Percentiles rank a stretch among this genome's conserved stretches.
Evolutionary conservation across 805 yeast genomes (phyloP).

Genomic region (Clavispora fructus): DNA sequence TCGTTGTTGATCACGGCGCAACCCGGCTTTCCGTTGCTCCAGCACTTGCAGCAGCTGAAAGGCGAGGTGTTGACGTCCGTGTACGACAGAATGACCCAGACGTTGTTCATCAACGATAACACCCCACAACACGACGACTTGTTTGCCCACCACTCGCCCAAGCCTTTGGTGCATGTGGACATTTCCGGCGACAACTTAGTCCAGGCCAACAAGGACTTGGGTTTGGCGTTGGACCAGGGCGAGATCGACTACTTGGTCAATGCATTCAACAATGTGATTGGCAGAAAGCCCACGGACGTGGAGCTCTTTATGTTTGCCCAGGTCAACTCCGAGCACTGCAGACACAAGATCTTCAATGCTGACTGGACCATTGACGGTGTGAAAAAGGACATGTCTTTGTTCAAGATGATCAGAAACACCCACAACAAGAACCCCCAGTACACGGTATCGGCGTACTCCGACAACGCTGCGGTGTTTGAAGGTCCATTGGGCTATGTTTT

Average conservation of each 20-base stretch:
- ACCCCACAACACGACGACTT: conserved; percentile 67
- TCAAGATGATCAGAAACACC: conserved; percentile 94
- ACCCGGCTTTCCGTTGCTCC: conserved; percentile 63
- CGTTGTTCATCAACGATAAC: conserved; percentile 46
- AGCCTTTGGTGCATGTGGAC: conserved; percentile 75
- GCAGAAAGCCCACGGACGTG: conserved; percentile 94
- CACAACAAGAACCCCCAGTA: conserved; percentile 72
- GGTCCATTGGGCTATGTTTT: conserved; percentile 74
- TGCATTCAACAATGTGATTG: conserved; percentile 71
- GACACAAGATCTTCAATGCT: conserved; percentile 98
- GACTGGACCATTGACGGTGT: conserved; percentile 94
- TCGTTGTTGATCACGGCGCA: conserved; percentile 52
- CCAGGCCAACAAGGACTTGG: conserved; percentile 76
- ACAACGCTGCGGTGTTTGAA: conserved; percentile 93
- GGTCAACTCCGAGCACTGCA: conserved; percentile 98
- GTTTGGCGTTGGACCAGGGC: conserved; percentile 90
- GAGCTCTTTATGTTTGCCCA: conserved; percentile 99
- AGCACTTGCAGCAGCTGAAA: conserved; percentile 34
- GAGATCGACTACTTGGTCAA: conserved; percentile 84
- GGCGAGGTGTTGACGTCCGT: conserved; percentile 61
- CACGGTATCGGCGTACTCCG: conserved; percentile 92
- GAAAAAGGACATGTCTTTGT: conserved; percentile 66
- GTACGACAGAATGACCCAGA: conserved; percentile 94
- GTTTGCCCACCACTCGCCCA: conserved; percentile 74
- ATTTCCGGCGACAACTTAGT: conserved; percentile 58